Base-by-base conservation (phyloP, 306 rosid genomes). In the Ziziphus jujuba region DNA sequence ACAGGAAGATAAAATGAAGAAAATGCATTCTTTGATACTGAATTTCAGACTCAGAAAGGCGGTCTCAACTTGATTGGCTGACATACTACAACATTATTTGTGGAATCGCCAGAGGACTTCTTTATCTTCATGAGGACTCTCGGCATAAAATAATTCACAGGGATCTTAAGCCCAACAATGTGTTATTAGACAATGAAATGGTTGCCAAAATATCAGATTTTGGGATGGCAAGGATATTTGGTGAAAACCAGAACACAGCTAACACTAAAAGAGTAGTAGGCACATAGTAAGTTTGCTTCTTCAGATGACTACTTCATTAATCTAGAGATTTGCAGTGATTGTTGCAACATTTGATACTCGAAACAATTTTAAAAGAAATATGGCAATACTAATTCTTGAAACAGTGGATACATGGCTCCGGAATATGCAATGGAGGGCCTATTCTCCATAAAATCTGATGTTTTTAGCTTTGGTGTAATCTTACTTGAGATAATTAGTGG, bases 111-210 rank as follows among this genome's bases (percentile, higher is more conserved):
- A 76, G 66, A 61, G 91, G 88, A 63, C 65, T 87, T 4, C 63
- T 82, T 20, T 87, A 84, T 68, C 84, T 87, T 36, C 87, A 82
- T 1, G 89, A 87, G 36, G 92, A 87, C 13, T 87, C 87, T 2
- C 63, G 81, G 15, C 77, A 77, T 35, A 84, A 34, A 54, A 73
- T 87, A 23, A 75, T 87, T 72, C 92, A 87, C 59, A 69, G 89
- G 40, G 87, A 87, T 67, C 66, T 87, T 14, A 87, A 87, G 64
- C 82, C 89, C 19, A 82, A 59, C 51, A 87, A 87, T 58, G 80
- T 87, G 17, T 66, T 87, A 49, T 64, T 87, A 21, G 86, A 87
- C 52, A 51, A 64, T 5, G 77, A 87, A 5, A 59, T 84, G 75
- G 57, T 56, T 44, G 78, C 86, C 0, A 87, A 87, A 70, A 87